These are phyloP conservation scores for Talaromyces verruculosus DNA, from an alignment of 2,329 filamentous ascomycete genomes.

Conservation along the genomic window DNA sequence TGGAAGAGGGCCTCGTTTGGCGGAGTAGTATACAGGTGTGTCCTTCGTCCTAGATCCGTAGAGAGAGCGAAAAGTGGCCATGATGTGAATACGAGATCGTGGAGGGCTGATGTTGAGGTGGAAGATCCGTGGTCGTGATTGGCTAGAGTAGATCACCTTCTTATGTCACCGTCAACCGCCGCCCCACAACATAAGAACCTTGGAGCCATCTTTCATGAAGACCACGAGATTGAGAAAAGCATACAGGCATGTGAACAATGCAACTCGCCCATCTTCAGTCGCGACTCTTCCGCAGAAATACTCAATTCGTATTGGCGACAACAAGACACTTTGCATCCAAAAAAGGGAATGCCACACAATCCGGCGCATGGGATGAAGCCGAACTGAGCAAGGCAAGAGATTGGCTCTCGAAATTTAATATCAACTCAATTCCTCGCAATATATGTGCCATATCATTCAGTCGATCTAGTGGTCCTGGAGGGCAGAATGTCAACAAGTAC, in stretches of 20 bases:
- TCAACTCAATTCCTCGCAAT: conserved; percentile 55
- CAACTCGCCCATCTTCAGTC: not conserved
- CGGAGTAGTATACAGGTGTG: not conserved
- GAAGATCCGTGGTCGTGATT: not conserved
- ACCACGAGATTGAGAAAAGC: not conserved
- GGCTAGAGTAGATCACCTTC: not conserved
- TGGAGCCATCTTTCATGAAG: not conserved
- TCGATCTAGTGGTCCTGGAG: conserved; percentile 64
- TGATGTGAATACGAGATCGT: not conserved
- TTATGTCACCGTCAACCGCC: conserved; percentile 3
- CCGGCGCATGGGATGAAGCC: conserved; percentile 29
- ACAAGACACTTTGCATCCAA: conserved; percentile 32
- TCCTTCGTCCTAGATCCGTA: not conserved
- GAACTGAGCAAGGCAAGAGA: conserved; percentile 49
- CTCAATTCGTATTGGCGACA: not conserved
- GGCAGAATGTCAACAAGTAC: conserved; percentile 70
- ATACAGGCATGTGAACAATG: not conserved
- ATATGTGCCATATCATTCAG: conserved; percentile 62
- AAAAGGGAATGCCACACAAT: conserved; percentile 24
- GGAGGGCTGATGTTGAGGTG: not conserved
- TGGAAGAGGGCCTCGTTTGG: not conserved
- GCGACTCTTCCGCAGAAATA: not conserved
- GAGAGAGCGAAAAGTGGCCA: not conserved
- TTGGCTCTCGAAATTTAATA: conserved; percentile 58
- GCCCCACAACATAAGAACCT: not conserved